phyloP scores from a whole-genome alignment of 2,329 filamentous ascomycete species.

The Juglanconis juglandina region DNA sequence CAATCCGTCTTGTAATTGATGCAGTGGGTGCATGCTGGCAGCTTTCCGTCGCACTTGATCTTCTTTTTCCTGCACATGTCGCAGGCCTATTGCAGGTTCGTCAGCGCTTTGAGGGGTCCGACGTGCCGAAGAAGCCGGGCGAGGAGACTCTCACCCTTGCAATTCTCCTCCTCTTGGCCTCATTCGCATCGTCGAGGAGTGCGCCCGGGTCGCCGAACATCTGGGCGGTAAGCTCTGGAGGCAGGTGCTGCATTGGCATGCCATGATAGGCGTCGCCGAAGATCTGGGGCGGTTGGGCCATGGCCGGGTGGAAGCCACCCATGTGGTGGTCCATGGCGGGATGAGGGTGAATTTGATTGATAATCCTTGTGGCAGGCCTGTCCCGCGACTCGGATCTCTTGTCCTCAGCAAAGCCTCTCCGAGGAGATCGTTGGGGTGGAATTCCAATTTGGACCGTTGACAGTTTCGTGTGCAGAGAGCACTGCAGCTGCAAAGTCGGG shows the following conservation, averaged over 20 bases:
- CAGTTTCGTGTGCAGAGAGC: neutral
- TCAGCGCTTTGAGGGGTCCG: slow-evolving; percentile 12
- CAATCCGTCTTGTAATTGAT: slow-evolving; percentile 98
- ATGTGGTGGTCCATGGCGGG: slow-evolving; percentile 51
- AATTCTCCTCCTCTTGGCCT: slow-evolving; percentile 85
- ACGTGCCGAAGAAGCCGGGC: neutral
- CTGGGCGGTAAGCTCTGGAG: slow-evolving; percentile 55
- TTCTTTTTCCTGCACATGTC: slow-evolving; percentile 97
- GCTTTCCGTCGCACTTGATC: slow-evolving; percentile 96
- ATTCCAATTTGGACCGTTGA: too few relatives aligned
- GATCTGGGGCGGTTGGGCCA: slow-evolving; percentile 56
- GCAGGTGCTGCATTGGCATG: slow-evolving; percentile 53
- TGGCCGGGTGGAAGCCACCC: slow-evolving; percentile 52
- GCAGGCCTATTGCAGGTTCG: slow-evolving; percentile 62
- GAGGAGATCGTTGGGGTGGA: neutral
- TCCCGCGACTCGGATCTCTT: neutral
- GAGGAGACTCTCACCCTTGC: slow-evolving; percentile 62
- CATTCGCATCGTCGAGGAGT: slow-evolving; percentile 65
- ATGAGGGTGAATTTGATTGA: neutral
- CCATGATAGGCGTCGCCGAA: slow-evolving; percentile 64
- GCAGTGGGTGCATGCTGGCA: slow-evolving; percentile 92
- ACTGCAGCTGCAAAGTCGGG: neutral
- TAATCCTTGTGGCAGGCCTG: neutral
- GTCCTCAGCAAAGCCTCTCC: neutral
- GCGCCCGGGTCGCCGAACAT: slow-evolving; percentile 57